Conservation (phyloP, 805 yeast species). For the Candida schatavii region DNA sequence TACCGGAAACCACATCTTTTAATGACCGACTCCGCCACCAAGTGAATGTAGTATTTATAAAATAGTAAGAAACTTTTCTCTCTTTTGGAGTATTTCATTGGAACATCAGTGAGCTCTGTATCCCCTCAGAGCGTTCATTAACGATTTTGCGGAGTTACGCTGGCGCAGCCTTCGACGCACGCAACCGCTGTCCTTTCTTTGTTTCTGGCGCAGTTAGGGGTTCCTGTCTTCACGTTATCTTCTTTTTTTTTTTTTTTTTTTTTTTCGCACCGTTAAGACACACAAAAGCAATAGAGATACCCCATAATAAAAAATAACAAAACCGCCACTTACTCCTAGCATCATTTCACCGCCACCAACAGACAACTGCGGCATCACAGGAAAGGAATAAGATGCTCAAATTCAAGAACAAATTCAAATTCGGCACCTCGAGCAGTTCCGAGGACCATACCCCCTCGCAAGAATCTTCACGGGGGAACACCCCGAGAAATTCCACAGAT, state of each 20-base stretch:
- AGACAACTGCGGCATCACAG: background rate
- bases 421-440: slow-evolving; percentile 13
- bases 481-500: slow-evolving; percentile 22
- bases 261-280: background rate
- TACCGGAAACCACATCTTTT: no score
- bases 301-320: background rate
- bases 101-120: no score
- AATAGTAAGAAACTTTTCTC: no score
- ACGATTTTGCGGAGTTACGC: no score
- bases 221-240: no score
- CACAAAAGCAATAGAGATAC: background rate
- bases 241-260: background rate
- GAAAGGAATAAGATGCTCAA: slow-evolving; percentile 31
- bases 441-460: slow-evolving; percentile 1
- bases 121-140: no score
- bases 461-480: slow-evolving; percentile 7
- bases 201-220: no score
- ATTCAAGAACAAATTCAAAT: slow-evolving; percentile 30
- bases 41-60: no score
- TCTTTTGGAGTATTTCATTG: no score
- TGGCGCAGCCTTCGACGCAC: no score
- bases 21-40: no score
- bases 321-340: background rate
- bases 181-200: no score
- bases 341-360: background rate